Base-by-base conservation (phyloP, 2,329 filamentous ascomycete genomes). In the Alternaria infectoria region DNA sequence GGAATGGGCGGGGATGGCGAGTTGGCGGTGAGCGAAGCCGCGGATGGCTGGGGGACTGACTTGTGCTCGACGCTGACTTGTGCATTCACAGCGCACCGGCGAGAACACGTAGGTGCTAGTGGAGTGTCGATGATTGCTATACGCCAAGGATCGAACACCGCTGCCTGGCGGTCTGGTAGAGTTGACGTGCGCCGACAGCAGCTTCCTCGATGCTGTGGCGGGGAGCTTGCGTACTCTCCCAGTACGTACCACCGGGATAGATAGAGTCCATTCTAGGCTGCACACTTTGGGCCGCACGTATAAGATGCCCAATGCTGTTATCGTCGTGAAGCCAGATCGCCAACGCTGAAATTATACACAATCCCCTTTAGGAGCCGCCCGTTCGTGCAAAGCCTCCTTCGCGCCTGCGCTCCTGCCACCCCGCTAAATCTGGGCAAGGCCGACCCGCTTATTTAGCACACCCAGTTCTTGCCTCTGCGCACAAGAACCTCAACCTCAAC, bases 361-460 rank as follows among this genome's bases (percentile, higher is more conserved):
- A 52, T 55, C 61, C 55, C 59, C 49, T 62, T 62, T 61, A 54
- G 62, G 54, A 65, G 57, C 66, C 60, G 62, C 57, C 69, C 55
- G 63, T 67, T 68, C 57, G 70, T 70, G 71, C 73, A 74, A 70
- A 70, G 66, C 64, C 68, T 57, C 64, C 66, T 65, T 65, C 50
- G 65, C 68, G 68, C 70, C 74, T 75, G 73, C 70, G 71, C 71
- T 69, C 70, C 71, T 74, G 71, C 74, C 71, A 72, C 75, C 72
- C 75, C 76, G 72, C 76, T 73, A 77, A 75, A 76, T 71, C 74
- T 77, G 72, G 77, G 77, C 75, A 78, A 79, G 77, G 73, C 70
- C 71, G 75, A 69, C 74, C 81, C 77, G 78, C 78, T 79, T 80
- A 80, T 80, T 80, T 80, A 79, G 76, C 77, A 74, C 75, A 76